Percentiles rank a stretch among this genome's conserved stretches.
Conservation (phyloP, 805 yeast genomes). For the Nakazawaea ishiwadae region DNA sequence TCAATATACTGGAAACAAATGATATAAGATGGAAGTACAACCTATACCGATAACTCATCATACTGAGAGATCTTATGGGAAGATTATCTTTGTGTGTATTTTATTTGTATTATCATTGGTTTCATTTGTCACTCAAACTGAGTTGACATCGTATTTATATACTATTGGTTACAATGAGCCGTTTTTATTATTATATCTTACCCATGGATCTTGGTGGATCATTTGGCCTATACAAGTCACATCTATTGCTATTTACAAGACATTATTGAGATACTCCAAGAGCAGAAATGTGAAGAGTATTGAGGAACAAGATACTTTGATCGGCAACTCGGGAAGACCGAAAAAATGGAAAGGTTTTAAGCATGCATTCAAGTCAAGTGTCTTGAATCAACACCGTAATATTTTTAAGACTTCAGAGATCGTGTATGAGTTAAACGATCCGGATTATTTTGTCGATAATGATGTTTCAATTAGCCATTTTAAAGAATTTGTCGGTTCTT, state of each 20-base stretch:
- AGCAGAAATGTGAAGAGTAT: neutral
- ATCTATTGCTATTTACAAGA: conserved; percentile 41
- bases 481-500: conserved; percentile 34
- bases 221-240: conserved; percentile 68
- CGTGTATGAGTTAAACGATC: conserved; percentile 22
- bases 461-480: conserved; percentile 26
- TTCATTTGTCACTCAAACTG: conserved; percentile 77
- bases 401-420: conserved; percentile 33
- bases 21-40: neutral
- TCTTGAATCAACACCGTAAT: conserved; percentile 38
- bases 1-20: too few species aligned
- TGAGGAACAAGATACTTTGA: neutral
- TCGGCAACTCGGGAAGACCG: neutral
- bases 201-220: conserved; percentile 76
- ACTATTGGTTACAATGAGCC: conserved; percentile 63
- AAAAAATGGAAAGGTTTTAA: conserved; percentile 26
- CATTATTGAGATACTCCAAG: conserved; percentile 24
- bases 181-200: conserved; percentile 53
- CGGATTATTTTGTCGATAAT: conserved; percentile 26
- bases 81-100: conserved; percentile 38
- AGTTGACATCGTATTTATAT: conserved; percentile 68
- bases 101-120: conserved; percentile 46
- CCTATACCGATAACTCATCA: conserved; percentile 11
- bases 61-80: conserved; percentile 27
- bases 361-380: conserved; percentile 28